These are phyloP conservation scores for Suzukiozyma palmioleophila DNA, from an alignment of 1,139 yeast species.

Conservation along the genomic window DNA sequence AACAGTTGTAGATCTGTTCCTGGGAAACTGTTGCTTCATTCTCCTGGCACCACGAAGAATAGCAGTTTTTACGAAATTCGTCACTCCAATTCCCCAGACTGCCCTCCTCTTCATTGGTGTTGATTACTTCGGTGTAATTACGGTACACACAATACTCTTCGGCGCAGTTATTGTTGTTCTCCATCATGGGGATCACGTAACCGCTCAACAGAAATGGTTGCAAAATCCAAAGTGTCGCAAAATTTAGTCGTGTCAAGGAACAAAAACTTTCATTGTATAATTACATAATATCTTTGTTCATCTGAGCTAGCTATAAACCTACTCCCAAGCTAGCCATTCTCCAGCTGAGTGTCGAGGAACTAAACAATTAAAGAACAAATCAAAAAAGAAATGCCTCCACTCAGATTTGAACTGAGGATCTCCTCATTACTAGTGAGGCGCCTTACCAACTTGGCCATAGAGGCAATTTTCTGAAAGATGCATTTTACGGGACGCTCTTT, in stretches of 20 bases:
- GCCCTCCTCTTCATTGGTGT: background rate
- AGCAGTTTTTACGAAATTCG: constrained; percentile 6
- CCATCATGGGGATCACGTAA: background rate
- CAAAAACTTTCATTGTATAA: no score
- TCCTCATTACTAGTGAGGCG: constrained; percentile 2
- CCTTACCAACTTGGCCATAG: constrained; percentile 2
- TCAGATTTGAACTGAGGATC: constrained; percentile 2
- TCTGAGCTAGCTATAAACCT: no score
- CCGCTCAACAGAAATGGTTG: background rate
- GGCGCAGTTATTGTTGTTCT: background rate
- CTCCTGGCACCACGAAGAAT: constrained; percentile 34
- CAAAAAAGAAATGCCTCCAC: constrained; percentile 1
- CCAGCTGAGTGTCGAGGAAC: no score
- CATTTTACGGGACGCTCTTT: background rate
- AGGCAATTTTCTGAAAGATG: background rate
- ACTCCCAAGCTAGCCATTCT: no score
- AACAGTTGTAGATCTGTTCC: constrained; percentile 18
- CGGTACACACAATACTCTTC: background rate
- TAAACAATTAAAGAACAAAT: background rate
- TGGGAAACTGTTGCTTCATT: constrained; percentile 24
- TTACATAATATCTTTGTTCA: no score
- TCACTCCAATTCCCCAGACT: background rate
- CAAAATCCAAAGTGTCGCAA: background rate
- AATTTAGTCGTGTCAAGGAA: no score
- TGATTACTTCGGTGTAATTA: background rate